These are phyloP conservation scores for Tetrapyrgos nigripes DNA, from an alignment of 1,284 basidiomycete species.

Conservation along the genomic window DNA sequence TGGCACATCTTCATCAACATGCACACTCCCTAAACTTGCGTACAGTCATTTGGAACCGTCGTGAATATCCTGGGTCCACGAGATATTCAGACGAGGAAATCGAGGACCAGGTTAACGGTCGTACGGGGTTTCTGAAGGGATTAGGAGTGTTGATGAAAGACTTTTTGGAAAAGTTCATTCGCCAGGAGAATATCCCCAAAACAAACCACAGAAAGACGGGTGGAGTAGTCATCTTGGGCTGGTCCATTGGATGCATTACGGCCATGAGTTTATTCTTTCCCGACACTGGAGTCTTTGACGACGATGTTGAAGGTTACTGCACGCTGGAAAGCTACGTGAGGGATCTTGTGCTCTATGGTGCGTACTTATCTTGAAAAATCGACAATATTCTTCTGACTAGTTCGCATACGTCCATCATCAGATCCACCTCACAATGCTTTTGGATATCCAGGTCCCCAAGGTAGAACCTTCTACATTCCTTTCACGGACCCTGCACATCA, in stretches of 20 bases:
- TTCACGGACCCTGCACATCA: conserved; percentile 12
- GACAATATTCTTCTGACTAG: background rate
- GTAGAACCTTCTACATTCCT: conserved; percentile 18
- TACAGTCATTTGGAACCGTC: conserved; percentile 33
- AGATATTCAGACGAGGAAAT: conserved; percentile 27
- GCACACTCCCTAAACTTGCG: conserved; percentile 27
- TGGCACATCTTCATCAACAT: conserved; percentile 15
- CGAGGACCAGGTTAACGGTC: conserved; percentile 11
- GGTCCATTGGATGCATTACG: conserved; percentile 19
- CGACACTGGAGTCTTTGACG: conserved; percentile 5
- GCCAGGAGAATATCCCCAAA: conserved; percentile 13
- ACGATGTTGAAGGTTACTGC: conserved; percentile 14
- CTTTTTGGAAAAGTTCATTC: conserved; percentile 17
- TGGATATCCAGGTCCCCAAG: conserved; percentile 25
- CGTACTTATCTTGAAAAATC: background rate
- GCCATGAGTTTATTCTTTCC: conserved; percentile 16
- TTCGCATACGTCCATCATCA: conserved; percentile 6
- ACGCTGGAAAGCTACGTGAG: conserved; percentile 19
- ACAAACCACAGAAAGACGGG: conserved; percentile 9
- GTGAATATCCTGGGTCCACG: conserved; percentile 35
- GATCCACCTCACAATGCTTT: conserved; percentile 37
- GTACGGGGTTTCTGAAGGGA: conserved; percentile 13
- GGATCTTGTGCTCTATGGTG: conserved; percentile 22
- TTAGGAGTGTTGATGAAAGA: conserved; percentile 6
- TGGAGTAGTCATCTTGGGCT: conserved; percentile 21